Percentiles rank a stretch among this genome's conserved stretches.
These are phyloP conservation scores for Oxyria digyna DNA, from an alignment of 148 eudicot species.

Conservation along the genomic window DNA sequence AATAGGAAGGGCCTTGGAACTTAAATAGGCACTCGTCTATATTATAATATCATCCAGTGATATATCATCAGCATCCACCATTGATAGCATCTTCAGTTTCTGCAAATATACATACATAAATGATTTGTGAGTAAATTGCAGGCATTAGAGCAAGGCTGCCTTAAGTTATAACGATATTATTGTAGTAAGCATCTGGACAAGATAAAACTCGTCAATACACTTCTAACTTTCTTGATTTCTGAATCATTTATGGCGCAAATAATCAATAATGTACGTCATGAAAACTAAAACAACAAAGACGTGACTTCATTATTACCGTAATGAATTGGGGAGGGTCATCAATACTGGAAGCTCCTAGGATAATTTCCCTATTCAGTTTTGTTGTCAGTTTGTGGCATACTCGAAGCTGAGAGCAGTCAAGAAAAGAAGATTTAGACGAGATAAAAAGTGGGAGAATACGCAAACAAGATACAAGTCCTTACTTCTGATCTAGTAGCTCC, in stretches of 20 bases:
- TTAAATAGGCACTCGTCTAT: background rate
- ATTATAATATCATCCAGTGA: conserved; percentile 61
- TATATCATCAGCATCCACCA: conserved; percentile 31
- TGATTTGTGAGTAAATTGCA: background rate
- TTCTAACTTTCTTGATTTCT: too few relatives aligned
- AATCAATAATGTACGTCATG: background rate
- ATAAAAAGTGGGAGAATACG: background rate
- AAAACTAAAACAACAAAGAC: background rate
- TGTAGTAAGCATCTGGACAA: too few relatives aligned
- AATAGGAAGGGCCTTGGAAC: background rate
- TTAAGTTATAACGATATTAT: background rate
- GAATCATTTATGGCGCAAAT: too few relatives aligned
- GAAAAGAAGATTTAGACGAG: background rate
- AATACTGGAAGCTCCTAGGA: conserved; percentile 79
- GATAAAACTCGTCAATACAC: too few relatives aligned
- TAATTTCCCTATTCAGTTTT: conserved; percentile 73
- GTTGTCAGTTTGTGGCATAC: conserved; percentile 78
- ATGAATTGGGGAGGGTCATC: conserved; percentile 90
- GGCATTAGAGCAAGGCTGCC: background rate
- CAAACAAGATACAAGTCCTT: conserved; percentile 2
- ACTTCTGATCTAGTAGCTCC: conserved; percentile 97
- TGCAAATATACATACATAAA: conserved; percentile 20
- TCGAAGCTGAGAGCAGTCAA: conserved; percentile 40
- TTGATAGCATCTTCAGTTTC: conserved; percentile 72
- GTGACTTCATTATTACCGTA: conserved; percentile 30